Percentiles rank a stretch among this genome's conserved stretches.
phyloP scores from a whole-genome alignment of 768 basidiomycete genomes.

The Mycena capillaripes region DNA sequence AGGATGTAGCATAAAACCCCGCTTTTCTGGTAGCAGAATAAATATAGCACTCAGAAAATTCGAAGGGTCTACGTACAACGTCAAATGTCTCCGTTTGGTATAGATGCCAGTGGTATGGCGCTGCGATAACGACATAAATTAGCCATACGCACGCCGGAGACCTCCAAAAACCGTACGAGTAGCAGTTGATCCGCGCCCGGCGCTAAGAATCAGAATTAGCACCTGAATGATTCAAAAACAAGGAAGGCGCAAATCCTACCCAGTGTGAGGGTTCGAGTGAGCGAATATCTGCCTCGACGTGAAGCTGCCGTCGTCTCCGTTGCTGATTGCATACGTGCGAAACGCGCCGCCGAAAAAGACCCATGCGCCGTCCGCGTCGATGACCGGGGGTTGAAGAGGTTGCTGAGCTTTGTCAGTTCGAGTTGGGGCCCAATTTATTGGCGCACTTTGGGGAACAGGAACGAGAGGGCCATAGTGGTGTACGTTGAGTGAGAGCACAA shows the following conservation, averaged over 20 bases:
- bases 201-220: constrained; percentile 21
- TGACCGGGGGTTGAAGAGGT: constrained; percentile 36
- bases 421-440: neutral
- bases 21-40: constrained; percentile 32
- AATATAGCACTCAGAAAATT: neutral
- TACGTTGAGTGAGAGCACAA: neutral
- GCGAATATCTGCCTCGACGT: constrained; percentile 42
- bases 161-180: constrained; percentile 36
- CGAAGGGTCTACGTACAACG: constrained; percentile 34
- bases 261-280: constrained; percentile 42
- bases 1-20: constrained; percentile 43
- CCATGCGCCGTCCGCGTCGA: constrained; percentile 44
- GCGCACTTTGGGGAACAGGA: constrained; percentile 41
- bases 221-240: neutral
- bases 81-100: constrained; percentile 46
- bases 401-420: constrained; percentile 17
- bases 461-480: constrained; percentile 37
- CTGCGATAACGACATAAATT: constrained; percentile 25
- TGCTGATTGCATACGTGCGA: constrained; percentile 38
- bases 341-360: constrained; percentile 44
- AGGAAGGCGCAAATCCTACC: neutral
- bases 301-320: constrained; percentile 34
- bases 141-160: neutral
- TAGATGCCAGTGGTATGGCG: constrained; percentile 46
- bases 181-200: constrained; percentile 42